Evolutionary conservation across 805 yeast genomes (phyloP).

Genomic region (Candida rishiriensis): DNA sequence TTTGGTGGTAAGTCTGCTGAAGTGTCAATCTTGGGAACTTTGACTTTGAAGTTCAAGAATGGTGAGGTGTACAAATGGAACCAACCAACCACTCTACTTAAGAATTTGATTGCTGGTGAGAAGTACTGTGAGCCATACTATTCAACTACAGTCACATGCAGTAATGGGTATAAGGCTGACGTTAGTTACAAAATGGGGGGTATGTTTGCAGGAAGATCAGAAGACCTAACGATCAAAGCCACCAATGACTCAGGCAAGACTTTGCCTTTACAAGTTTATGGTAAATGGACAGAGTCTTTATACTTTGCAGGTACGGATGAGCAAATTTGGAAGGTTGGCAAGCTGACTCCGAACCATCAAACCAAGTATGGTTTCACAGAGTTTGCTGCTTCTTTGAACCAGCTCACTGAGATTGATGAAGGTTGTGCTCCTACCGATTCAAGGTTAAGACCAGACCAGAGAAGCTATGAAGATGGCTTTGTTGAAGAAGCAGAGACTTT

Average conservation of each 20-base stretch:
- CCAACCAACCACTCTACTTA: conserved; percentile 77
- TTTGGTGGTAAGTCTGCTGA: conserved; percentile 96
- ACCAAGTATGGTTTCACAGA: conserved; percentile 81
- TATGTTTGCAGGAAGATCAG: conserved; percentile 83
- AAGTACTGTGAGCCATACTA: conserved; percentile 86
- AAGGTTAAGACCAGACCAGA: conserved; percentile 82
- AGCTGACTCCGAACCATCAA: conserved; percentile 51
- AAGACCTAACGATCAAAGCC: conserved; percentile 49
- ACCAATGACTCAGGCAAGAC: conserved; percentile 33
- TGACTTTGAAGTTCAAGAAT: conserved; percentile 50
- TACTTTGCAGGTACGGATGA: conserved; percentile 37
- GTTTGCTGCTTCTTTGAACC: conserved; percentile 78
- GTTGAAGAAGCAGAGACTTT: conserved; percentile 65
- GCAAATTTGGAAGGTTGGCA: conserved; percentile 69
- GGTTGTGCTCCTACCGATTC: conserved; percentile 85
- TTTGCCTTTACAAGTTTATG: conserved; percentile 40
- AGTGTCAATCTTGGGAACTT: conserved; percentile 67
- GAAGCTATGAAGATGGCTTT: conserved; percentile 63
- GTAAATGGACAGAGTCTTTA: conserved; percentile 82
- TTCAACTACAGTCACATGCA: conserved; percentile 58
- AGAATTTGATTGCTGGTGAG: conserved; percentile 92
- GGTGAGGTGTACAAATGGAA: conserved; percentile 79
- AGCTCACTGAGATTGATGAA: conserved; percentile 67
- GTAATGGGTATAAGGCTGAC: conserved; percentile 63
- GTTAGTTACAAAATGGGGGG: conserved; percentile 75